Evolutionary conservation across 306 rosid species (phyloP), one percentile per base, ranked within the genome.

Genomic region (Vicia sativa): DNA sequence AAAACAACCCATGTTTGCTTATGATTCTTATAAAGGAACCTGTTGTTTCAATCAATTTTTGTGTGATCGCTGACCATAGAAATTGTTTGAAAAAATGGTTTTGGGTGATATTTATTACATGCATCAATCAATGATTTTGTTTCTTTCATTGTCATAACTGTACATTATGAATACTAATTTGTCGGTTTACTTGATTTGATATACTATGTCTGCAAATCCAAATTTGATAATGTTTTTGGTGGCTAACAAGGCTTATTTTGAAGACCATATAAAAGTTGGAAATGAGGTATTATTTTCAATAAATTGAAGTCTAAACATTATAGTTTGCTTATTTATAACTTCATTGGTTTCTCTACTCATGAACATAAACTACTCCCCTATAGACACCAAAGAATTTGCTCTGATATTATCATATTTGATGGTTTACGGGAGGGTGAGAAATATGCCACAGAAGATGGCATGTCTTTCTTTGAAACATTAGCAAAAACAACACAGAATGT

Each of bases 401-500:
- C 13, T 15, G 28, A 65, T 49, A 6, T 34, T 54, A 3, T 29
- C 59, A 42, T 63, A 5, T 11, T 54, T 55, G 55, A 52, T 66
- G 76, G 12, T 53, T 74, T n/a, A 63, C 86, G 87, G 97, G 92
- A 86, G 59, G 95, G 87, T 23, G 92, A 87, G 67, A 85, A 84
- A 76, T 90, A 81, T 81, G 95, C 95, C 15, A 84, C 75, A 76
- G 95, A 91, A 76, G 81, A 86, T 62, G 88, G 90, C 5, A 46
- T 91, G 85, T 65, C 84, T 46, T 91, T 88, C 73, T 70, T 86
- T 13, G 97, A 91, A 88, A 86, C 97, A 37, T 91, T 95, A 68
- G 97, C 95, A 19, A 91, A 91, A 84, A 79, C 92, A 2, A 89
- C 97, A 48, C 92, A 87, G 67, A 91, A 91, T 79, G 89, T 91